Evolutionary conservation across 2,329 filamentous ascomycete genomes (phyloP), one percentile per base, ranked within the genome.

Genomic region (Orbilia blumenaviensis): DNA sequence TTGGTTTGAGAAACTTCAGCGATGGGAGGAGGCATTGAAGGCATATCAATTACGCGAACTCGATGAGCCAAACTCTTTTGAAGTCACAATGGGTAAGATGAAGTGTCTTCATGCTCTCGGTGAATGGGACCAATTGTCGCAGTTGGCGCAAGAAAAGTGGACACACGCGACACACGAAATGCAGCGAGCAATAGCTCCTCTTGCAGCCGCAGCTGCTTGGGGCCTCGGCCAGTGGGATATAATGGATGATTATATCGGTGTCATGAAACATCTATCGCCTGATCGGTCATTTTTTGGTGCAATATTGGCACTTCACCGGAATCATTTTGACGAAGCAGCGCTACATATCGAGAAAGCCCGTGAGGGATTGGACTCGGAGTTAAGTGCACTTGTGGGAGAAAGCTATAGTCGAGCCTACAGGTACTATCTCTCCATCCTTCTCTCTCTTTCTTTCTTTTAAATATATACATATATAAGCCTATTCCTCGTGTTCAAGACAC

Each of bases 61-160:
- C 29, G 88, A 88, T 29, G 88, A 90, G 77, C 86, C 86, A 9
- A 84, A 86, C 38, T 93, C 93, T 0, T 93, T 99, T 76, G 95
- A 98, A 75, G 93, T 99, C 64, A 93, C 96, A 34, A 98, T 99
- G 94, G 95, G 95, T 79, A 99, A 99, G 84, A 99, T 99, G 95
- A 90, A 95, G 54, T 99, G 95, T 86, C 85, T 98, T 78, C 95
- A 99, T 82, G 96, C 95, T 7, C 87, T 99, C 36, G 95, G 95
- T 77, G 95, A 99, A 83, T 99, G 95, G 95, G 96, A 98, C 79
- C 89, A 93, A 2, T 86, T 99, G 14, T 96, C 94, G 0, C 90
- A 89, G 56, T 86, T 99, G 66, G 94, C 94, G 0, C 91, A 96
- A 81, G 93, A 94, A 81, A 96, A 94, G 61, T 99, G 95, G 95